phyloP scores from a whole-genome alignment of 202 grass and related monocot species.

The Tripidium arundinaceum region DNA sequence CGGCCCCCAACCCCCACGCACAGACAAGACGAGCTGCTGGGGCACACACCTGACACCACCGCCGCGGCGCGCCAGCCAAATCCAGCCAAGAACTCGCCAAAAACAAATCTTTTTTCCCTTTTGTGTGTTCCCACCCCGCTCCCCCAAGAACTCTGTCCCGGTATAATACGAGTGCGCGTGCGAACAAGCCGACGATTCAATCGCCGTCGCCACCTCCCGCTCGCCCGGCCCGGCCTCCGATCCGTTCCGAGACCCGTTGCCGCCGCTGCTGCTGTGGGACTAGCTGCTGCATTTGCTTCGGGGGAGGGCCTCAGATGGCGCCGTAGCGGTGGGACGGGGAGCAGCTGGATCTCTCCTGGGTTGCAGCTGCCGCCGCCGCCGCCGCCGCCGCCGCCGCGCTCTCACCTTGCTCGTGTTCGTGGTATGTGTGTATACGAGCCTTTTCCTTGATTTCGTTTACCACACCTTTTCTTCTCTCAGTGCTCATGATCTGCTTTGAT shows the following conservation, averaged over 20 bases:
- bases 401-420: neutral
- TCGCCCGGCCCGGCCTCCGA: neutral
- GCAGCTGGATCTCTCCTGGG: slow-evolving; percentile 47
- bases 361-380: slow-evolving; percentile 43
- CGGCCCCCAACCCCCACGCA: slow-evolving; percentile 12
- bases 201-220: slow-evolving; percentile 7
- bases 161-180: neutral
- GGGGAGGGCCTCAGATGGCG: slow-evolving; percentile 1
- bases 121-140: neutral
- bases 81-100: slow-evolving; percentile 21
- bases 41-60: neutral
- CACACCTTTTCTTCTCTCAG: neutral
- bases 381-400: neutral
- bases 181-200: slow-evolving; percentile 11
- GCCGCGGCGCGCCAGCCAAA: slow-evolving; percentile 25
- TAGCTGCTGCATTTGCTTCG: slow-evolving; percentile 6
- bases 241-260: neutral
- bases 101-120: neutral
- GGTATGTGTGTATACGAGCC: neutral
- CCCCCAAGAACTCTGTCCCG: neutral
- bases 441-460: neutral
- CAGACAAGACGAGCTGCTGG: slow-evolving; percentile 24
- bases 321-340: slow-evolving; percentile 37
- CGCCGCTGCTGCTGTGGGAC: neutral
- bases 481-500: neutral